Conservation (phyloP, 2,329 filamentous ascomycete genomes). For the Tolypocladium tundrense region DNA sequence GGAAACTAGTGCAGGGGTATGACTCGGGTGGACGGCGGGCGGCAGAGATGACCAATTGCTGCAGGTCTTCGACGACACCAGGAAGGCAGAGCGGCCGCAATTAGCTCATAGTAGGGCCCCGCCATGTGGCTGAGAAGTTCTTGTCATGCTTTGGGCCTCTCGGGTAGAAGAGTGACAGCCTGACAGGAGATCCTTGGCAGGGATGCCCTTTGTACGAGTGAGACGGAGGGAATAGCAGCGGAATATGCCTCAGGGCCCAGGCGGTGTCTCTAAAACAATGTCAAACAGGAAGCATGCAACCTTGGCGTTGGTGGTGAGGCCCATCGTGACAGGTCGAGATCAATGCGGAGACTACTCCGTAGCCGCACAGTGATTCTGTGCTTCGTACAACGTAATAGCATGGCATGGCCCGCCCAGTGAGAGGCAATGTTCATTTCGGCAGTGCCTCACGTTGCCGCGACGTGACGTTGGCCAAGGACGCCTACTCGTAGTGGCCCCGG, state of each 20-base stretch:
- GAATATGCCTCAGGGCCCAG: background rate
- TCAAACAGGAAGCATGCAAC: background rate
- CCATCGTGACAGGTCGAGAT: background rate
- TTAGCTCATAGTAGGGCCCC: background rate
- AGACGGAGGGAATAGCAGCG: background rate
- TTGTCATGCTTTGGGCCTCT: background rate
- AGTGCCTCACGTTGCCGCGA: background rate
- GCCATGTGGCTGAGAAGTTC: background rate
- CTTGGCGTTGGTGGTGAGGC: background rate
- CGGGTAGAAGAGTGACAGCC: background rate
- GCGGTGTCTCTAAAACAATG: background rate
- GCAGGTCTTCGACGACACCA: background rate
- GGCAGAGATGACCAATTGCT: background rate
- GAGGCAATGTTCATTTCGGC: background rate
- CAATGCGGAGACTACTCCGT: background rate
- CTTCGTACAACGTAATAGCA: background rate
- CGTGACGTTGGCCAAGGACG: background rate
- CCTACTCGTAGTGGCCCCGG: background rate
- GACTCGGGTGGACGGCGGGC: background rate
- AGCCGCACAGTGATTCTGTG: background rate
- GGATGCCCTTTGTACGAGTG: background rate
- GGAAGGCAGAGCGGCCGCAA: background rate
- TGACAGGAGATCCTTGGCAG: background rate
- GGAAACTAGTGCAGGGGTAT: background rate
- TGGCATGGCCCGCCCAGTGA: background rate